phyloP scores from a whole-genome alignment of 805 yeast species.

The Wickerhamiella vanderwaltii region DNA sequence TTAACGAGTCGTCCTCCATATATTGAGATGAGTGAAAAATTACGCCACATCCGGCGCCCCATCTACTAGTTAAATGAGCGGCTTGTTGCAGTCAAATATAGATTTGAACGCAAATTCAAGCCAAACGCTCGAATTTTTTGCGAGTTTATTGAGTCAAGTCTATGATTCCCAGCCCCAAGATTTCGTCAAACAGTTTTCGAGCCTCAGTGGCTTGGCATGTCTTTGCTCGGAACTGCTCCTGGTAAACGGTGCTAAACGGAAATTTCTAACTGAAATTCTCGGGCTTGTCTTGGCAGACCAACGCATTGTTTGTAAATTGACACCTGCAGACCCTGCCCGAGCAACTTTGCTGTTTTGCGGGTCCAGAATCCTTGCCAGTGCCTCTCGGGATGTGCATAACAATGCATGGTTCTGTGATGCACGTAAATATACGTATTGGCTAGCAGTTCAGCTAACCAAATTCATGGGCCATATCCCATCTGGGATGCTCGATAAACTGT shows the following conservation, averaged over 20 bases:
- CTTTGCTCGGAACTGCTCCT: not conserved
- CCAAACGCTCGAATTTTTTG: not conserved
- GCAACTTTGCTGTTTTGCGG: slow-evolving; percentile 5
- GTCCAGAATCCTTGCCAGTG: slow-evolving; percentile 3
- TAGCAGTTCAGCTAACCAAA: slow-evolving; percentile 16
- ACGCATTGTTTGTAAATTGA: not conserved
- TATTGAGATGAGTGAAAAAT: slow-evolving; percentile 3
- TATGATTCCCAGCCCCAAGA: not conserved
- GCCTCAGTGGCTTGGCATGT: slow-evolving; percentile 1
- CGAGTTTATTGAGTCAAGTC: not conserved
- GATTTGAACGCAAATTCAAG: not conserved
- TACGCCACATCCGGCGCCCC: slow-evolving; percentile 7
- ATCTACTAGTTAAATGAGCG: no score
- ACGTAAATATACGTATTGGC: slow-evolving; percentile 17
- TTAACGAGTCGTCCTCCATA: not conserved
- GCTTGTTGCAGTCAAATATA: no score
- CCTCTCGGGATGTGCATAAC: not conserved
- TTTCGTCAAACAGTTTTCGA: not conserved
- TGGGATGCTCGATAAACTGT: slow-evolving; percentile 16
- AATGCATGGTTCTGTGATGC: slow-evolving; percentile 17
- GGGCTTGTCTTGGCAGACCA: not conserved
- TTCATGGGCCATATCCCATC: slow-evolving; percentile 8
- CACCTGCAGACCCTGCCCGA: not conserved
- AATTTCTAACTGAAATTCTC: not conserved
- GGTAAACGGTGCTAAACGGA: not conserved